These are phyloP conservation scores for Diaporthe batatas DNA, from an alignment of 2,329 filamentous ascomycete species.

Conservation along the genomic window DNA sequence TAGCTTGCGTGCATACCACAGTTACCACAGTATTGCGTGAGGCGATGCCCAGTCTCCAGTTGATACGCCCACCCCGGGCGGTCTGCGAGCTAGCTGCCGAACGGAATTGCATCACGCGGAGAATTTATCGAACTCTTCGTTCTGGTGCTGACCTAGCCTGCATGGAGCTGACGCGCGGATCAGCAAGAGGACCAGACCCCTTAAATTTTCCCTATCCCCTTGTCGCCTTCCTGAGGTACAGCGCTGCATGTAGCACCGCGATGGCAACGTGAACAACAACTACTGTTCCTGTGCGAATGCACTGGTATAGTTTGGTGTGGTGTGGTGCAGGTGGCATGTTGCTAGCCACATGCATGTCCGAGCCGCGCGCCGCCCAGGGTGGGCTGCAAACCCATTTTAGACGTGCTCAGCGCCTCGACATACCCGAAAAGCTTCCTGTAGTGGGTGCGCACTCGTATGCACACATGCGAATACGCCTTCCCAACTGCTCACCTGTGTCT, in stretches of 20 bases:
- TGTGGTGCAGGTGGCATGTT: constrained; percentile 11
- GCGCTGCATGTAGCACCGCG: neutral
- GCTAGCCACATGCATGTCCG: constrained; percentile 25
- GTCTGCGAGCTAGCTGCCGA: constrained; percentile 16
- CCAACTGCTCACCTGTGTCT: neutral
- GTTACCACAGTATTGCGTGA: too few relatives aligned
- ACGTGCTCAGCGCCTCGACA: constrained; percentile 19
- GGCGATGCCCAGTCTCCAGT: constrained; percentile 24
- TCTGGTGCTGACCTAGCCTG: constrained; percentile 32
- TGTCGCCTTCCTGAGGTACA: constrained; percentile 9
- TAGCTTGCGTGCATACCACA: neutral
- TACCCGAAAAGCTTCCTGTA: constrained; percentile 10
- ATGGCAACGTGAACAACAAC: neutral
- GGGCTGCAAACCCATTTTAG: constrained; percentile 34
- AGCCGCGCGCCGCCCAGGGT: constrained; percentile 30
- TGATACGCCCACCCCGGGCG: constrained; percentile 29
- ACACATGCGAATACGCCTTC: neutral
- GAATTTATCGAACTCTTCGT: constrained; percentile 31
- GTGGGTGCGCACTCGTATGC: constrained; percentile 12
- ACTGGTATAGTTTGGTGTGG: constrained; percentile 4
- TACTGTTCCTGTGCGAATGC: neutral
- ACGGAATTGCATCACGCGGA: constrained; percentile 33
- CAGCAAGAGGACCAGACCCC: constrained; percentile 41
- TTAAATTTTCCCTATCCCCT: constrained; percentile 39
- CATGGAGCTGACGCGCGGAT: constrained; percentile 42